Base-by-base conservation (phyloP, 805 yeast genomes). In the Hanseniaspora vineae region DNA sequence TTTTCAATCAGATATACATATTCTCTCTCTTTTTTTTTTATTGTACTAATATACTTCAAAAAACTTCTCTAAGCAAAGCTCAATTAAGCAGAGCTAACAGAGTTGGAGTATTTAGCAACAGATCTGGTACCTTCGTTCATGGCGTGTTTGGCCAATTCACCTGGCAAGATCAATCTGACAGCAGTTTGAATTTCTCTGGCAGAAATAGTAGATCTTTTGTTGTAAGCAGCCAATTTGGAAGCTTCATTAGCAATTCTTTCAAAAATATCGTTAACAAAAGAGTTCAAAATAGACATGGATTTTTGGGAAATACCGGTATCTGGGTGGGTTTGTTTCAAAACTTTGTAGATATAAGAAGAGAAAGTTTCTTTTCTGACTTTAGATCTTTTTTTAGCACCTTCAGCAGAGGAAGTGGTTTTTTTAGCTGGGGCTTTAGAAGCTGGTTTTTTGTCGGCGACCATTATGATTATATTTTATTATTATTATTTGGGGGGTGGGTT, bases 141-240 rank as follows among this genome's bases (percentile, higher is more conserved):
- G 65, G 97, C 96, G 75, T 89, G 97, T 79, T 88, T 88, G 60
- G 96, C 96, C 68, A 89, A 79, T 77, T 89, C 97, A 80, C 97
- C 97, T 60, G 97, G 97, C 63, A 89, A 82, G 72, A 89, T 88
- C 66, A 89, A 81, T 80, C 96, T 86, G 58, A 89, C 97, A 60
- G 97, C 97, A 61, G 97, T 89, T 78, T 89, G 97, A 64, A 89
- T 89, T 77, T 89, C 97, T 77, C 97, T 87, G 53, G 97, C 94
- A 58, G 96, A 87, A 66, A 90, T 89, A 60, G 97, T 89, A 52
- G 96, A 86, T 76, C 88, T 89, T 79, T 88, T 88, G 85, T 89
- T 89, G 84, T 89, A 89, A 66, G 96, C 95, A 73, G 97, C 97
- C 64, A 90, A 81, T 76, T 89, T 90, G 58, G 97, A 89, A 62